Evolutionary conservation across 169 alveolate genomes (phyloP), one percentile per base, ranked within the genome.

Genomic region (Eimeria necatrix): DNA sequence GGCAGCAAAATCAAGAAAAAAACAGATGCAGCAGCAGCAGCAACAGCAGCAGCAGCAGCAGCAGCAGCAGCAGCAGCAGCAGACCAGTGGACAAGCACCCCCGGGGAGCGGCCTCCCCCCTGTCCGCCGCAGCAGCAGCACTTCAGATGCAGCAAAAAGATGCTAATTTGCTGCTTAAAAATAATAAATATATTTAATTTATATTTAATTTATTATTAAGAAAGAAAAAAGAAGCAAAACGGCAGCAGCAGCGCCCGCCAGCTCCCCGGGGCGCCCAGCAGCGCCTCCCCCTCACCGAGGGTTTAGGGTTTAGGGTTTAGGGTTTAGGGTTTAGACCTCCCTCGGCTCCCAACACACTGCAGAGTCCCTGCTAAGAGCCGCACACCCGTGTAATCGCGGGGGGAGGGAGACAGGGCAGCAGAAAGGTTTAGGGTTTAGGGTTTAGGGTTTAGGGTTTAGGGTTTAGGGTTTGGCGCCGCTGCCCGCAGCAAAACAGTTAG

Each of bases 301-400:
- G 81, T 24, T 71, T 71, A 71, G 81, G 52, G 49, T n/a, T 71
- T 71, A 71, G 81, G 51, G 81, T 24, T 71, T 71, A 26, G 81
- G 49, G 81, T 71, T 24, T 71, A 71, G 64, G 64, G 64, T 56
- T 14, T 56, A 14, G 64, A 56, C 16, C 26, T 64, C 64, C 14
- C 8, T 9, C 64, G 14, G 64, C 14, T 56, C 14, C 20, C 64
- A 9, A 56, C 64, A 9, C 14, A 56, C 14, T 56, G 8, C 64
- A 14, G 64, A 9, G 14, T 9, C 8, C 8, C 64, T 14, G 64
- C 64, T 56, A 56, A 14, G 14, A 56, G 64, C 64, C 64, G 8
- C 14, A 56, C 8, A 8, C 64, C 64, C 14, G 14, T 9, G 64
- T 14, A 8, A 56, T 56, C n/a, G n/a, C n/a, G n/a, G n/a, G n/a